Evolutionary conservation across 2,329 filamentous ascomycete species (phyloP), one percentile per base, ranked within the genome.

Genomic region (Aspergillus proliferans): DNA sequence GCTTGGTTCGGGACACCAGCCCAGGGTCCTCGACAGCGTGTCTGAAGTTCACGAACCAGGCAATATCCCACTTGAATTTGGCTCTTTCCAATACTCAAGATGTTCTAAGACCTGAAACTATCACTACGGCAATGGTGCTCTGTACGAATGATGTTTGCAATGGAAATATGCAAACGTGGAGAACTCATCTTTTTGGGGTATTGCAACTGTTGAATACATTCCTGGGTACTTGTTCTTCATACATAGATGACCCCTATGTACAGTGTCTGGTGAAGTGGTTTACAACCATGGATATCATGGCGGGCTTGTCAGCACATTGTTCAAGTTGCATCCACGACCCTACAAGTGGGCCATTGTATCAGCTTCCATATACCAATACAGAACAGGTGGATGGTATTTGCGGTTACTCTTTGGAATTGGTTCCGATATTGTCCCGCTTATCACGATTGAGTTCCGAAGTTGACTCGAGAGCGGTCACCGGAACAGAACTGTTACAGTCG

Each of bases 91-190:
- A 57, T 10, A 19, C 43, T 1, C 30, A 51, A 4, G 50, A 52
- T 26, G 49, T 45, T 12, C 39, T 59, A 10, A 58, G 51, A n/a
- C 43, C 56, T 3, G 57, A 63, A 40, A 63, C 58, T 10, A 47
- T 60, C 10, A 58, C 56, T 9, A 64, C 63, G 15, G 63, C 63
- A 19, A 63, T 66, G 55, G 52, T 58, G 2, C 44, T 66, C 6
- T 66, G 63, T 45, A 66, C 62, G 2, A 65, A 63, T 47, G 63
- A 66, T 55, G 61, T 66, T n/a, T 65, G 62, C 26, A 64, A 65
- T 49, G 63, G 63, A 1, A 59, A 65, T 30, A 57, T 60, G 51
- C 50, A 58, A 9, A 48, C 57, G 24, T 64, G 62, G 58, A 45
- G 53, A 6, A 56, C 55, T 6, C 63, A 65, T 51, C 52, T 64